These are phyloP conservation scores for Apiospora aurea DNA, from an alignment of 2,329 filamentous ascomycete genomes.

Conservation along the genomic window DNA sequence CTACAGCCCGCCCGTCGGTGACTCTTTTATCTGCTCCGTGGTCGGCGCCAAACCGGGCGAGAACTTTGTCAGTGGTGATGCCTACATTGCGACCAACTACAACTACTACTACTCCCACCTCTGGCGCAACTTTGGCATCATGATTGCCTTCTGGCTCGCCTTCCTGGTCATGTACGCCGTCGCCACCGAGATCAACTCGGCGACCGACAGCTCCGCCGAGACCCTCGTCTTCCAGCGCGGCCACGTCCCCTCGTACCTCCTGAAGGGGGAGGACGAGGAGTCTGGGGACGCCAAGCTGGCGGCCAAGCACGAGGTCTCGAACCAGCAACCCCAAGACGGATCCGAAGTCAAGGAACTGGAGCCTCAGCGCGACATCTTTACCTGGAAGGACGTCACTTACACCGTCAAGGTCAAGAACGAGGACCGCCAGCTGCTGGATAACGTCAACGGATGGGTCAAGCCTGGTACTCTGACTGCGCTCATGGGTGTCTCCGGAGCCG, in stretches of 20 bases:
- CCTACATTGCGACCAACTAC: slow-evolving; percentile 64
- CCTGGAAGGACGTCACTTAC: slow-evolving; percentile 79
- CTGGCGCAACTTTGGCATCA: slow-evolving; percentile 69
- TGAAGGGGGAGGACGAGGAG: slow-evolving; percentile 34
- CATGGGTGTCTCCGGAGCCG: slow-evolving; percentile 75
- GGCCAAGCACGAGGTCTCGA: neutral
- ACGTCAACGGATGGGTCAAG: slow-evolving; percentile 89
- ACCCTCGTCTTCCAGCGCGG: slow-evolving; percentile 71
- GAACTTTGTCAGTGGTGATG: slow-evolving; percentile 64
- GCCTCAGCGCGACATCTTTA: slow-evolving; percentile 64
- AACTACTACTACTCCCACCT: slow-evolving; percentile 63
- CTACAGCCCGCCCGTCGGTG: slow-evolving; percentile 46
- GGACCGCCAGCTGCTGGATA: slow-evolving; percentile 74
- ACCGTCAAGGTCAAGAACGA: slow-evolving; percentile 76
- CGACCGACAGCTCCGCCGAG: slow-evolving; percentile 69
- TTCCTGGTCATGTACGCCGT: slow-evolving; percentile 71
- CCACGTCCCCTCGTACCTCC: slow-evolving; percentile 53
- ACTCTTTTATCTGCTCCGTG: slow-evolving; percentile 60
- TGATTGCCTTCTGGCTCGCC: slow-evolving; percentile 58
- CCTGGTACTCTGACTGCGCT: slow-evolving; percentile 86
- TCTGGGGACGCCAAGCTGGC: slow-evolving; percentile 41
- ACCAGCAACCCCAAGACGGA: neutral
- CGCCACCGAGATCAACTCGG: slow-evolving; percentile 70
- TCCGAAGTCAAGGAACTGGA: slow-evolving; percentile 20
- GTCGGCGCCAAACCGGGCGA: slow-evolving; percentile 63